Evolutionary conservation across 2,329 filamentous ascomycete species (phyloP), one percentile per base, ranked within the genome.

Genomic region (Zymoseptoria brevis): DNA sequence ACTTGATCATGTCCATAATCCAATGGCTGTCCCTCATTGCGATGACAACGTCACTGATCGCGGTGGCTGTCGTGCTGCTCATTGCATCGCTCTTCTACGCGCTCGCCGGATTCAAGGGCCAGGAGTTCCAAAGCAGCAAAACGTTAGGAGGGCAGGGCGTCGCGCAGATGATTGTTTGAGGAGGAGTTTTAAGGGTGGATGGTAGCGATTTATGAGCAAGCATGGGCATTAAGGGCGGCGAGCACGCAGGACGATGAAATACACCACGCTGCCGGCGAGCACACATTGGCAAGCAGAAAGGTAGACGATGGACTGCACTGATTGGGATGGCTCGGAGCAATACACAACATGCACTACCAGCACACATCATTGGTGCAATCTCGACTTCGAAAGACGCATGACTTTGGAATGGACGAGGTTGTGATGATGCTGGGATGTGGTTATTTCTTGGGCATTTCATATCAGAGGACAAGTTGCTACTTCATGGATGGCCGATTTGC

Each of bases 91-190:
- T 86, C 55, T 96, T 93, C 81, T 99, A 99, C 75, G 77, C 83
- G 24, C 76, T 90, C 55, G 90, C 90, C 13, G 90, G 82, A 49
- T 62, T 93, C 74, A 93, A 90, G 80, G 87, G 88, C 61, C 90
- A 95, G 77, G 87, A 84, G 41, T 95, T 95, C 75, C 85, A 91
- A 66, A 89, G 89, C 62, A 96, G 92, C 82, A 97, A 97, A 84
- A 97, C 93, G 16, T 81, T 99, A 56, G 94, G 94, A 66, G 94
- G 94, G 56, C 87, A 90, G 67, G 93, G 93, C 56, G 88, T 96
- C 67, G 94, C 91, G 63, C 92, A 96, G 80, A 96, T 97, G 93
- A 96, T 97, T 77, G 91, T 97, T 71, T 96, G 81, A 79, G 35
- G 35, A 16, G 35, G 35, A 41, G 9, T 41, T 3, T 16, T 7